phyloP scores from a whole-genome alignment of 1,284 basidiomycete genomes.

The Cutaneotrichosporon mucoides region DNA sequence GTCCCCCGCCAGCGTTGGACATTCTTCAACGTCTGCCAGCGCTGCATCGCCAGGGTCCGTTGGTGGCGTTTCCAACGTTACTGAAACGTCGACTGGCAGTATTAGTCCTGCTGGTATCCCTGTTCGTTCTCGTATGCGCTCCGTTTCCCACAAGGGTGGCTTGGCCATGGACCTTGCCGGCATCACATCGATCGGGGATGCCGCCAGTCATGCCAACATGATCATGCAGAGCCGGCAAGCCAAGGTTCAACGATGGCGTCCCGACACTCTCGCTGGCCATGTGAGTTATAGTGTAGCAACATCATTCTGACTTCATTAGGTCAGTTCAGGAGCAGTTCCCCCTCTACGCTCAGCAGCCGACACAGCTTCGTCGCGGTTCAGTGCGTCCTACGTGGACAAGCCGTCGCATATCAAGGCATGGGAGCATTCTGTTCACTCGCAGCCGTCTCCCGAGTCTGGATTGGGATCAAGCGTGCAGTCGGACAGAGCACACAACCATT shows the following conservation, averaged over 20 bases:
- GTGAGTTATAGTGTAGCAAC: neutral
- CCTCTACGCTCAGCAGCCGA: neutral
- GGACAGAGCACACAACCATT: neutral
- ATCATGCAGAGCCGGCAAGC: constrained; percentile 55
- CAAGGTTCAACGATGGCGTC: constrained; percentile 55
- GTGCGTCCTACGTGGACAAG: constrained; percentile 14
- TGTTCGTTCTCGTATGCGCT: constrained; percentile 7
- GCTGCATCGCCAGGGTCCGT: constrained; percentile 5
- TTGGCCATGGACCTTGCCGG: constrained; percentile 40
- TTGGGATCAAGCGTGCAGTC: neutral
- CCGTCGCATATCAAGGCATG: neutral
- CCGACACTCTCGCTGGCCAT: constrained; percentile 11
- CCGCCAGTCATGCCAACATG: constrained; percentile 53
- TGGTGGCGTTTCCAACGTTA: neutral
- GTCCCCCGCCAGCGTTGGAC: neutral
- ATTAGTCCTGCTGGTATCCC: neutral
- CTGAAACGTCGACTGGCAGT: neutral
- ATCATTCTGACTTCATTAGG: neutral
- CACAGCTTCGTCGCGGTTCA: constrained; percentile 4
- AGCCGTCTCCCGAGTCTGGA: neutral
- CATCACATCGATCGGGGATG: constrained; percentile 47
- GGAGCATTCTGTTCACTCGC: neutral
- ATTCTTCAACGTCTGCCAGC: neutral
- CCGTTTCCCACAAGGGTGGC: constrained; percentile 18
- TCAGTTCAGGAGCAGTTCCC: neutral